These are phyloP conservation scores for Colletotrichum incanum DNA, from an alignment of 2,329 filamentous ascomycete species.

Conservation along the genomic window DNA sequence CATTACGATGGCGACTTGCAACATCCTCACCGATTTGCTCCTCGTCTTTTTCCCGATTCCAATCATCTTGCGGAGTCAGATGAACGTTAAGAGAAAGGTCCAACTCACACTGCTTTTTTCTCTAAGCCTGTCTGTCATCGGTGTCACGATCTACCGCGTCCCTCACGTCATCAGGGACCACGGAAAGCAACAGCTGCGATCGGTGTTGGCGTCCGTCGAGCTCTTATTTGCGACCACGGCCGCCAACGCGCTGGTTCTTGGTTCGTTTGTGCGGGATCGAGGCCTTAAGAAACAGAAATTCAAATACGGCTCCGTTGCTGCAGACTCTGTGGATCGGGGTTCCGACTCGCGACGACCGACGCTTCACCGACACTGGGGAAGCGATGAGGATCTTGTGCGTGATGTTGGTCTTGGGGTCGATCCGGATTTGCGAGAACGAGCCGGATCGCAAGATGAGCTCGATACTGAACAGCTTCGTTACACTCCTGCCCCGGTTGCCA, in stretches of 20 bases:
- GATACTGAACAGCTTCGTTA: conserved; percentile 49
- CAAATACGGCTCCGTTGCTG: conserved; percentile 73
- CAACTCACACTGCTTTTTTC: conserved; percentile 87
- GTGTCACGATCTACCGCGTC: conserved; percentile 85
- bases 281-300: conserved; percentile 93
- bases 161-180: conserved; percentile 79
- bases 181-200: conserved; percentile 88
- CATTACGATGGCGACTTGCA: conserved; percentile 89
- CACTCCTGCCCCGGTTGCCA: conserved; percentile 55
- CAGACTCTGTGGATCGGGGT: conserved; percentile 73
- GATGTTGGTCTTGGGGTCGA: conserved; percentile 81
- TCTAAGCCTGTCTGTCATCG: conserved; percentile 85
- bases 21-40: conserved; percentile 90
- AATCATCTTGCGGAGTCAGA: conserved; percentile 85
- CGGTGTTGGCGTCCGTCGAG: conserved; percentile 90
- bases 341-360: conserved; percentile 61
- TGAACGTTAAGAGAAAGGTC: conserved; percentile 83
- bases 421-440: conserved; percentile 63
- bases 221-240: conserved; percentile 90
- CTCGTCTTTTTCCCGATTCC: conserved; percentile 92
- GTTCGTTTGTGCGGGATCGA: conserved; percentile 91
- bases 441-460: conserved; percentile 43
- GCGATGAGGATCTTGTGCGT: conserved; percentile 90
- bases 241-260: conserved; percentile 90
- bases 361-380: conserved; percentile 82